Base-by-base conservation (phyloP, 495 filamentous ascomycete species). In the Paragyromitra xinjiangensis region DNA sequence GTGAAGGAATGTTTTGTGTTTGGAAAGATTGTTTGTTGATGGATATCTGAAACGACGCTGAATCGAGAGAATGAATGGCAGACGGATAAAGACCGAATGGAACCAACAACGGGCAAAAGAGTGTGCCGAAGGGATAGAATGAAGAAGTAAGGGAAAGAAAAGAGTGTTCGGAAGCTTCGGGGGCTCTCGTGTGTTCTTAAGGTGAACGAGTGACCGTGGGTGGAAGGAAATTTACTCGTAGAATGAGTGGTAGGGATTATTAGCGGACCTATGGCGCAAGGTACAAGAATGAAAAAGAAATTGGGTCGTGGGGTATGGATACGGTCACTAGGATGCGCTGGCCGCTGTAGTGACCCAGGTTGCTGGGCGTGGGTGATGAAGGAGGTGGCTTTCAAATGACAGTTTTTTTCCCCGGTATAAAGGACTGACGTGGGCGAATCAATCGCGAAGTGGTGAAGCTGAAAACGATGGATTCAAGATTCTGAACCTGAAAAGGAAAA, bases 161-260 rank as follows among this genome's bases (percentile, higher is more conserved):
- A 58, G 45, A 66, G 59, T 50, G 44, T 40, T 65, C 45, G 39
- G 48, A 37, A 58, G 9, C 56, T 34, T 37, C 48, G 29, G 55
- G 76, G 75, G 65, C 6, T 56, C 58, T 45, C n/a, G 45, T 48
- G 59, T 65, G 61, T 71, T 71, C 67, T 79, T 79, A 79, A 79
- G 45, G 61, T 55, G 48, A 63, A 44, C 59, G 77, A 79, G 75
- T 63, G 75, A 72, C 72, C 22, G 53, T 40, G 44, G 26, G 53
- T 63, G 66, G 44, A 59, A 70, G 37, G 22, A 29, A 48, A 62
- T 45, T 69, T 58, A 56, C 29, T 34, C 29, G 29, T 34, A 34
- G 59, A 70, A 70, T 64, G 68, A 53, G 56, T 9, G 66, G 19
- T 50, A 53, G 29, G 45, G 59, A 72, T 78, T 34, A 34, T 34